phyloP scores from a whole-genome alignment of 2,329 filamentous ascomycete genomes.

The Metarhizium humberi region DNA sequence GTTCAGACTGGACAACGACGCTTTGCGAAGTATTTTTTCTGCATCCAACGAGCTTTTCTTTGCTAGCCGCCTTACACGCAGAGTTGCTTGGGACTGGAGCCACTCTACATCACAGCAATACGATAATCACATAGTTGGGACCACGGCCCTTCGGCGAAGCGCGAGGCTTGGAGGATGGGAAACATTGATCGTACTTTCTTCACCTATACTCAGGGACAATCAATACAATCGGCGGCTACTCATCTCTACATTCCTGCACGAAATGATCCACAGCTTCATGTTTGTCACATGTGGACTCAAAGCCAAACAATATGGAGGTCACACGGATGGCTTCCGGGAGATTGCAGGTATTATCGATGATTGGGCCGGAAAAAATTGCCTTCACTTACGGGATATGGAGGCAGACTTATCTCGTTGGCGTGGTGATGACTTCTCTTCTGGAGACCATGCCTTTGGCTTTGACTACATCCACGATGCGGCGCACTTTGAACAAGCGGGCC shows the following conservation, averaged over 20 bases:
- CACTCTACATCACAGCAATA: conserved; percentile 39
- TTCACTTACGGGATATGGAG: conserved; percentile 51
- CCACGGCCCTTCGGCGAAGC: conserved; percentile 46
- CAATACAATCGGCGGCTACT: conserved; percentile 51
- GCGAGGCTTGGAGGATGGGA: conserved; percentile 43
- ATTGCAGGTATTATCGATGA: conserved; percentile 52
- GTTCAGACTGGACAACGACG: conserved; percentile 47
- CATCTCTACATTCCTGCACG: conserved; percentile 56
- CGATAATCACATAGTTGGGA: conserved; percentile 48
- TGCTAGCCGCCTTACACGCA: conserved; percentile 41
- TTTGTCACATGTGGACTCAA: conserved; percentile 53
- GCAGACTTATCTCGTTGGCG: conserved; percentile 50
- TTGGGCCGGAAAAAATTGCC: conserved; percentile 47
- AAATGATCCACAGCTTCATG: conserved; percentile 58
- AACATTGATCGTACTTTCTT: conserved; percentile 52
- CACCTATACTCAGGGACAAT: conserved; percentile 44
- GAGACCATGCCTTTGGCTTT: background rate
- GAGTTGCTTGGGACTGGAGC: conserved; percentile 55
- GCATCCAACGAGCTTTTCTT: conserved; percentile 57
- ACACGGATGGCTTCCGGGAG: conserved; percentile 48
- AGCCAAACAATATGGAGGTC: conserved; percentile 45
- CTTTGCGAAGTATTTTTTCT: conserved; percentile 48
- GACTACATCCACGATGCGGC: background rate
- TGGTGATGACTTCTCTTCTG: conserved; percentile 12
- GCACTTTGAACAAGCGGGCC: background rate